These are phyloP conservation scores for Linaria vulgaris DNA, from an alignment of 257 asterid genomes.

Conservation along the genomic window DNA sequence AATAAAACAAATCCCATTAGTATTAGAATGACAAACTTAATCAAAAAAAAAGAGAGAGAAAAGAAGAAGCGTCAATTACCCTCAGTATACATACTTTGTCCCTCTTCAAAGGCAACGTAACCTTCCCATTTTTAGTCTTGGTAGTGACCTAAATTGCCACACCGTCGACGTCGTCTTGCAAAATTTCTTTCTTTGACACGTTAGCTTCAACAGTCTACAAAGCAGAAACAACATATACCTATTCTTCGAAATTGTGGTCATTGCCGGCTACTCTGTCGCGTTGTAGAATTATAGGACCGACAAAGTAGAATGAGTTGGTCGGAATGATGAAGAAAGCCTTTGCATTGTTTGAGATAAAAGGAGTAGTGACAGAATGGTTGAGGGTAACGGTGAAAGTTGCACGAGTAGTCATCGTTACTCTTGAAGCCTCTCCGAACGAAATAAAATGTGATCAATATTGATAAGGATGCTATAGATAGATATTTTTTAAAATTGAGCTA, in stretches of 20 bases:
- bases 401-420: conserved; percentile 27
- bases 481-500: conserved; percentile 5
- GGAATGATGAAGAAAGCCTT: conserved; percentile 26
- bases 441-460: not conserved
- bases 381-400: conserved; percentile 36
- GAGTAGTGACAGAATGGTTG: conserved; percentile 36
- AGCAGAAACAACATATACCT: too few relatives aligned
- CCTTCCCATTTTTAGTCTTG: conserved; percentile 86
- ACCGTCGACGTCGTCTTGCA: conserved; percentile 37
- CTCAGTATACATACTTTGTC: conserved; percentile 56
- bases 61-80: not conserved
- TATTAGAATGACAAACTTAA: not conserved
- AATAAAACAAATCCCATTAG: not conserved
- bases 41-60: not conserved
- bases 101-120: conserved; percentile 76
- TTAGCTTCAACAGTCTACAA: conserved; percentile 42
- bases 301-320: conserved; percentile 19
- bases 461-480: conserved; percentile 23
- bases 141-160: conserved; percentile 48
- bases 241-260: too few relatives aligned
- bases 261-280: conserved; percentile 39
- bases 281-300: conserved; percentile 36
- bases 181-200: conserved; percentile 41
- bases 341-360: conserved; percentile 29
- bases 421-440: conserved; percentile 28